phyloP scores from a whole-genome alignment of 2,329 filamentous ascomycete genomes.

The Aspergillus sojae region DNA sequence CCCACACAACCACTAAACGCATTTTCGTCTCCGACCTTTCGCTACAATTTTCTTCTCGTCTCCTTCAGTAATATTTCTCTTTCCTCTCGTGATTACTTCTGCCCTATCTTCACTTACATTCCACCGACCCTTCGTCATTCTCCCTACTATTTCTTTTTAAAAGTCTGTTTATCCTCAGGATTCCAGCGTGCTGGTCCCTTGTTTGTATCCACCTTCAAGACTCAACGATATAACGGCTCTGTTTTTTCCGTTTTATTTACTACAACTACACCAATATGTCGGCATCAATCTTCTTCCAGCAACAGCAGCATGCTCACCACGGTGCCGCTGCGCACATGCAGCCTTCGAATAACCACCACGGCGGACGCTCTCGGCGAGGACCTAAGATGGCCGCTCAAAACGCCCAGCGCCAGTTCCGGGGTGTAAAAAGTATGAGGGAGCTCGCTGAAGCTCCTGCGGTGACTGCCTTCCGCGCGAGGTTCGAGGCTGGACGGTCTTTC shows the following conservation, averaged over 20 bases:
- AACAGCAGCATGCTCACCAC: constrained; percentile 48
- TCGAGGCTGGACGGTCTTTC: constrained; percentile 90
- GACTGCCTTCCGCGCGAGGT: constrained; percentile 78
- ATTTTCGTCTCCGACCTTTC: constrained; percentile 22
- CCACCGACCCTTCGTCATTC: constrained; percentile 22
- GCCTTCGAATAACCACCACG: constrained; percentile 74
- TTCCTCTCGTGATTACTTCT: constrained; percentile 18
- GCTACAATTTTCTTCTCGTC: constrained; percentile 19
- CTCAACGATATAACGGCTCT: constrained; percentile 22
- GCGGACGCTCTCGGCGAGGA: constrained; percentile 80
- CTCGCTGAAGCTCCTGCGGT: constrained; percentile 76
- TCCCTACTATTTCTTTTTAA: constrained; percentile 27
- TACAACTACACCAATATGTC: constrained; percentile 44
- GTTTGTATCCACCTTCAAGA: constrained; percentile 29
- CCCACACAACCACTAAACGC: constrained; percentile 24
- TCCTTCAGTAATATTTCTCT: constrained; percentile 23
- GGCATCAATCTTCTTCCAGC: constrained; percentile 49
- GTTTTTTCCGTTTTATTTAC: constrained; percentile 13
- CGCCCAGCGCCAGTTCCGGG: constrained; percentile 82
- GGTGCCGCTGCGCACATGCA: constrained; percentile 56
- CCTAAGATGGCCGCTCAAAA: constrained; percentile 81
- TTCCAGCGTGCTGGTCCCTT: constrained; percentile 26
- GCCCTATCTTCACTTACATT: constrained; percentile 24
- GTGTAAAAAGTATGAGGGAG: constrained; percentile 84
- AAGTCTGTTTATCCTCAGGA: constrained; percentile 12